Conservation (phyloP, 768 basidiomycete genomes). For the Lentinula raphanica region DNA sequence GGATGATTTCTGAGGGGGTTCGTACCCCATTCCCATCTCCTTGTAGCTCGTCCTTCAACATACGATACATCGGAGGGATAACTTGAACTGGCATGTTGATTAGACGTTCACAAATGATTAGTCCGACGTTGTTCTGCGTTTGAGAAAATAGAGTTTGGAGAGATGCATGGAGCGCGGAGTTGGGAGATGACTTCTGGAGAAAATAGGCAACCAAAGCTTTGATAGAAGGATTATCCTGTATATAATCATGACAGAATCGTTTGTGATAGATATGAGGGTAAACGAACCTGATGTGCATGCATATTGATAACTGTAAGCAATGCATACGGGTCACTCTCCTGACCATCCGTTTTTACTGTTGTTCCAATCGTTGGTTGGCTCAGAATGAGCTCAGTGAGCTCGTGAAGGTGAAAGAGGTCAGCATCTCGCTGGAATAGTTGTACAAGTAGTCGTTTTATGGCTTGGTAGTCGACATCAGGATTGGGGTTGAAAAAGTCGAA, state of each 20-base stretch:
- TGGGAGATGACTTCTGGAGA: slow-evolving; percentile 49
- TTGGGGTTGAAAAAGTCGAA: slow-evolving; percentile 94
- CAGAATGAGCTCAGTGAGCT: slow-evolving; percentile 76
- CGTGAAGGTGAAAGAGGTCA: slow-evolving; percentile 60
- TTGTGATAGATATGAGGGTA: slow-evolving; percentile 11
- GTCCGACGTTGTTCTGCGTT: slow-evolving; percentile 58
- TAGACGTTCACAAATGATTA: slow-evolving; percentile 83
- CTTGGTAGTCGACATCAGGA: slow-evolving; percentile 77
- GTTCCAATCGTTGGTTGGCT: slow-evolving; percentile 68
- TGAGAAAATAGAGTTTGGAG: slow-evolving; percentile 52
- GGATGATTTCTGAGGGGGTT: slow-evolving; percentile 1
- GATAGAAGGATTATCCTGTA: slow-evolving; percentile 71
- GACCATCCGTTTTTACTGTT: slow-evolving; percentile 88
- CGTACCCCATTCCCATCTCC: slow-evolving; percentile 63
- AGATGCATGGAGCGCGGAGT: slow-evolving; percentile 45
- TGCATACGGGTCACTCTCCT: slow-evolving; percentile 87
- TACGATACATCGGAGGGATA: slow-evolving; percentile 86
- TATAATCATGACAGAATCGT: too few species aligned
- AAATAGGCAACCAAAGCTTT: slow-evolving; percentile 68
- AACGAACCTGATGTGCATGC: slow-evolving; percentile 52
- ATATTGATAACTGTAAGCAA: slow-evolving; percentile 82
- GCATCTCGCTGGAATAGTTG: slow-evolving; percentile 78
- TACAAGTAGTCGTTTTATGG: slow-evolving; percentile 65
- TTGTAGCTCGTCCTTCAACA: slow-evolving; percentile 81
- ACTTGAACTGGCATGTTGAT: slow-evolving; percentile 96